phyloP scores from a whole-genome alignment of 352 stramenopile genomes.

The Phytopythium cucurbitacearum region DNA sequence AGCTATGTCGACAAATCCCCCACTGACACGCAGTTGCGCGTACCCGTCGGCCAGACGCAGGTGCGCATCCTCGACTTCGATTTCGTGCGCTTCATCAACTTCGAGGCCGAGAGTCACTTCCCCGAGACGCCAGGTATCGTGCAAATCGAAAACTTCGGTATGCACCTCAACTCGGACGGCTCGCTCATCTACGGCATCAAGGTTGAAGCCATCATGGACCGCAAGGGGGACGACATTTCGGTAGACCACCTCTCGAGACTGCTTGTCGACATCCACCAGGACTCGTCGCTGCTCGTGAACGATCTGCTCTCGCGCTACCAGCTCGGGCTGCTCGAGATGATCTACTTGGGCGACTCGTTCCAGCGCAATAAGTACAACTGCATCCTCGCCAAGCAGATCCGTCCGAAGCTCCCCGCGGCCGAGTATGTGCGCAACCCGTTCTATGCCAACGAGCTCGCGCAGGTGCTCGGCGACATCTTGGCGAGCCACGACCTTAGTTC shows the following conservation, averaged over 20 bases:
- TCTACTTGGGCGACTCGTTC: constrained; percentile 93
- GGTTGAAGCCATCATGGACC: constrained; percentile 96
- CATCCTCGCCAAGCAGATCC: constrained; percentile 96
- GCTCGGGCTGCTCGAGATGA: constrained; percentile 92
- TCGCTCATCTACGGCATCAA: constrained; percentile 84
- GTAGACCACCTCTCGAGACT: constrained; percentile 95
- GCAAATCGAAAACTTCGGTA: constrained; percentile 96
- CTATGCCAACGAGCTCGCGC: constrained; percentile 96
- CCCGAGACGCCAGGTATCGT: constrained; percentile 92
- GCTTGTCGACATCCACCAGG: constrained; percentile 96
- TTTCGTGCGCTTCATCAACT: constrained; percentile 97
- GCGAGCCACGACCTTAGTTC: constrained; percentile 93
- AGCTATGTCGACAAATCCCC: constrained; percentile 87
- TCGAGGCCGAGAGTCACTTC: constrained; percentile 97
- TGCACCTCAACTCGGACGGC: constrained; percentile 75
- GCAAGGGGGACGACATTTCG: constrained; percentile 94
- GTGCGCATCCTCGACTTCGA: constrained; percentile 97
- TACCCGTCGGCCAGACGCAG: constrained; percentile 90
- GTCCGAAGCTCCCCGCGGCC: constrained; percentile 91
- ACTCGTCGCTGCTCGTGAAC: constrained; percentile 95
- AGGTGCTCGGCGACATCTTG: constrained; percentile 92
- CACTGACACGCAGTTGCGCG: constrained; percentile 79
- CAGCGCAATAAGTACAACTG: constrained; percentile 98
- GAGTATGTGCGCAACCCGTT: constrained; percentile 94
- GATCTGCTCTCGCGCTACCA: constrained; percentile 95